Evolutionary conservation across 1,284 basidiomycete genomes (phyloP), one percentile per base, ranked within the genome.

Genomic region (Apiotrichum montevideense): DNA sequence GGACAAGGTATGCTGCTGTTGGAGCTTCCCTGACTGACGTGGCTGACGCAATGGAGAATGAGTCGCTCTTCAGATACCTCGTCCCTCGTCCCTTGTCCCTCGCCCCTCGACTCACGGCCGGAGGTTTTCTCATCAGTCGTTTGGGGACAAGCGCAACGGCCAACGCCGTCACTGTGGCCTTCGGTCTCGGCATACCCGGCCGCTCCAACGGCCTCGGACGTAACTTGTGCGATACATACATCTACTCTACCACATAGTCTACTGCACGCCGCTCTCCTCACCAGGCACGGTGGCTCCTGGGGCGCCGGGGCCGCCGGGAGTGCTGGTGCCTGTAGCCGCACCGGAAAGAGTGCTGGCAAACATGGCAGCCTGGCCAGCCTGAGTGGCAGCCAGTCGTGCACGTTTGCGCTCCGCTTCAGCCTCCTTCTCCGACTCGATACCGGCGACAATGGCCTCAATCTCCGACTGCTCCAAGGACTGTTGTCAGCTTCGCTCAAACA

Each of bases 371-470:
- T 75, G 73, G 43, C 73, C 72, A 6, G 73, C 73, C 59, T 73
- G 72, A 15, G 86, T 87, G 9, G 90, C 85, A 51, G 89, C 87
- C 58, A 88, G 73, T 65, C 87, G 77, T 59, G 84, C 85, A 51
- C 86, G 82, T 77, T 92, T 92, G 74, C 87, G 80, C 77, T 95
- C 90, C 46, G 89, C 89, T 81, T 94, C 90, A 81, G 89, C 90
- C 80, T 96, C 94, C 80, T 96, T 97, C 79, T 97, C 94, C 60
- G 85, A 83, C 75, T 97, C 93, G 63, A 97, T 97, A 52, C 90
- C 87, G 46, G 84, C 78, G 2, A 97, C 94, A 62, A 96, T 93
- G 0, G 80, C 84, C 74, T 95, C 92, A 56, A 98, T 93, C 73
- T 97, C 88, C 1, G 84, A 66, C 21, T 92, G 80, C 44, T 87